phyloP scores from a whole-genome alignment of 2,329 filamentous ascomycete species.

The Stagonosporopsis vannaccii region DNA sequence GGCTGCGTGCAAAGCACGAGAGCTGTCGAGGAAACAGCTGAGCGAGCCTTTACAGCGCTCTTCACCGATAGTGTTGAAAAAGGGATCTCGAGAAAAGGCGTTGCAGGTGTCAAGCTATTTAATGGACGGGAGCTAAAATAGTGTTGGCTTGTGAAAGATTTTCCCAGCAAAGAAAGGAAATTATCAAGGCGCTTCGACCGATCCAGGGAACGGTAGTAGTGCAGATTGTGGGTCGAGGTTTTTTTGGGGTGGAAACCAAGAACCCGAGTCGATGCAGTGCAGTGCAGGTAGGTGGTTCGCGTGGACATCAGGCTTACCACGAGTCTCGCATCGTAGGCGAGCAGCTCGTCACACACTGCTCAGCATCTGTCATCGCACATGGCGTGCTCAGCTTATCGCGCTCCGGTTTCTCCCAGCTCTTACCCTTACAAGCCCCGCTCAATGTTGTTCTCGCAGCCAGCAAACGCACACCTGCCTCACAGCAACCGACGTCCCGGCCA shows the following conservation, averaged over 20 bases:
- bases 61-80: constrained; percentile 22
- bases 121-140: constrained; percentile 46
- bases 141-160: constrained; percentile 36
- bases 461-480: constrained; percentile 28
- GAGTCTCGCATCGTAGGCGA: constrained; percentile 17
- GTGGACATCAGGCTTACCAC: constrained; percentile 10
- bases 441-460: constrained; percentile 17
- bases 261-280: constrained; percentile 10
- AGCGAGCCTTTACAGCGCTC: constrained; percentile 24
- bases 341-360: constrained; percentile 13
- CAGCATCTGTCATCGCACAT: constrained; percentile 29
- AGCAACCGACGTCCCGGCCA: constrained; percentile 32
- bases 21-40: constrained; percentile 28
- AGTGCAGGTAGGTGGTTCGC: constrained; percentile 2
- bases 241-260: background rate
- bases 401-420: constrained; percentile 23
- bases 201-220: constrained; percentile 21
- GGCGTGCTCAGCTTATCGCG: constrained; percentile 25
- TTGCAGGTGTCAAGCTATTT: constrained; percentile 31
- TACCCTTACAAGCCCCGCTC: constrained; percentile 16
- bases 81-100: constrained; percentile 23
- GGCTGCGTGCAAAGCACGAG: constrained; percentile 42
- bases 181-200: constrained; percentile 30
- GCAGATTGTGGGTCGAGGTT: constrained; percentile 30
- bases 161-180: constrained; percentile 36